Conservation (phyloP, 768 basidiomycete genomes). For the Leccinum barrowsii region DNA sequence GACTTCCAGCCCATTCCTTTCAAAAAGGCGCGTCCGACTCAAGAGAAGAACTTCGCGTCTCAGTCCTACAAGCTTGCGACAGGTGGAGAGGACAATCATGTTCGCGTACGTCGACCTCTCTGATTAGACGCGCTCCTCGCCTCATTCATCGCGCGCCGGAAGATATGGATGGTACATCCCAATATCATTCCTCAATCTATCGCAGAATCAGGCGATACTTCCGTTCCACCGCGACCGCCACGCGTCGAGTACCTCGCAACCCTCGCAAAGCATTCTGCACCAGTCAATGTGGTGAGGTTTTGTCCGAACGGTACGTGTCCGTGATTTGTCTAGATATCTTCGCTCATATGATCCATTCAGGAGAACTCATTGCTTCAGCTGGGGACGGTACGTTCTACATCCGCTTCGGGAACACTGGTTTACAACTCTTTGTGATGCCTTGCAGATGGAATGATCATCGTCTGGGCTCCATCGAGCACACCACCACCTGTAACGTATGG, state of each 20-base stretch:
- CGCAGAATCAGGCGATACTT: slow-evolving; percentile 33
- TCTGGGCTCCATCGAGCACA: slow-evolving; percentile 84
- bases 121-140: slow-evolving; percentile 8
- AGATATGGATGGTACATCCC: slow-evolving; percentile 93
- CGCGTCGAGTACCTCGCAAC: slow-evolving; percentile 96
- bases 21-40: slow-evolving; percentile 72
- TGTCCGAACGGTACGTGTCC: slow-evolving; percentile 79
- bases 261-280: slow-evolving; percentile 85
- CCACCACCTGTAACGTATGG: slow-evolving; percentile 75
- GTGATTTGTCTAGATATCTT: not conserved
- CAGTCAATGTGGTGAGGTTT: slow-evolving; percentile 95
- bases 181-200: slow-evolving; percentile 73
- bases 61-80: slow-evolving; percentile 92
- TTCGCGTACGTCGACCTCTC: slow-evolving; percentile 65
- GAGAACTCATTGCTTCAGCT: slow-evolving; percentile 90
- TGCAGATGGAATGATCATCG: slow-evolving; percentile 93
- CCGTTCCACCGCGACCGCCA: slow-evolving; percentile 54
- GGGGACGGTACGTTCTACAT: slow-evolving; percentile 75
- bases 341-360: slow-evolving; percentile 36
- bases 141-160: slow-evolving; percentile 6
- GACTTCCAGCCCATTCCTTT: slow-evolving; percentile 88
- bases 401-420: slow-evolving; percentile 2
- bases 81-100: slow-evolving; percentile 94
- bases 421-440: not conserved
- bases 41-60: slow-evolving; percentile 53